These are phyloP conservation scores for Chimonanthus salicifolius DNA, from an alignment of 164 flowering plant genomes.

Conservation along the genomic window DNA sequence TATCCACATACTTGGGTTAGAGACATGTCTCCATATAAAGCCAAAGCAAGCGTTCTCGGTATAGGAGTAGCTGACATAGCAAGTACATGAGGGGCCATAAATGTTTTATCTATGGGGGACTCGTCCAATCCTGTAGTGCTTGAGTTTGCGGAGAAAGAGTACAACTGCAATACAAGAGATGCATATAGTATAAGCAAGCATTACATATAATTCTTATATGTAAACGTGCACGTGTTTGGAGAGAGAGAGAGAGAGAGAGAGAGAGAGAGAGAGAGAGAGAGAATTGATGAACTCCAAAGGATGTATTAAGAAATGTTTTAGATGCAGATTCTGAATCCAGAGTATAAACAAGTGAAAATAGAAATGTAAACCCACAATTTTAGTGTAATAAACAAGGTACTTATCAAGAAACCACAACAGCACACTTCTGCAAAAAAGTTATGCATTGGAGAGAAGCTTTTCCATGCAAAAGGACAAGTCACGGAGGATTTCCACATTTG, in stretches of 20 bases:
- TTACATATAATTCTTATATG: not conserved
- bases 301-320: too few species aligned
- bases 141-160: conserved; percentile 29
- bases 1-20: conserved; percentile 60
- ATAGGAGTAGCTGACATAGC: conserved; percentile 98
- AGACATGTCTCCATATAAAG: conserved; percentile 90
- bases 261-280: too few species aligned
- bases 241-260: too few species aligned
- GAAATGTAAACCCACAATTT: too few species aligned
- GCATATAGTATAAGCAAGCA: not conserved
- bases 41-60: conserved; percentile 95
- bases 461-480: too few species aligned
- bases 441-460: too few species aligned
- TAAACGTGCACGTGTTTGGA: too few species aligned
- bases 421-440: not conserved
- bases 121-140: conserved; percentile 23
- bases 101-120: conserved; percentile 28
- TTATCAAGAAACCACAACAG: not conserved
- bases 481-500: too few species aligned
- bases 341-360: not conserved
- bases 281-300: too few species aligned
- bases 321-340: not conserved
- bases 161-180: conserved; percentile 45
- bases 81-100: conserved; percentile 97
- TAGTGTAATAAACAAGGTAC: not conserved